These are phyloP conservation scores for Saraca asoca DNA, from an alignment of 331 rosid genomes.

Conservation along the genomic window DNA sequence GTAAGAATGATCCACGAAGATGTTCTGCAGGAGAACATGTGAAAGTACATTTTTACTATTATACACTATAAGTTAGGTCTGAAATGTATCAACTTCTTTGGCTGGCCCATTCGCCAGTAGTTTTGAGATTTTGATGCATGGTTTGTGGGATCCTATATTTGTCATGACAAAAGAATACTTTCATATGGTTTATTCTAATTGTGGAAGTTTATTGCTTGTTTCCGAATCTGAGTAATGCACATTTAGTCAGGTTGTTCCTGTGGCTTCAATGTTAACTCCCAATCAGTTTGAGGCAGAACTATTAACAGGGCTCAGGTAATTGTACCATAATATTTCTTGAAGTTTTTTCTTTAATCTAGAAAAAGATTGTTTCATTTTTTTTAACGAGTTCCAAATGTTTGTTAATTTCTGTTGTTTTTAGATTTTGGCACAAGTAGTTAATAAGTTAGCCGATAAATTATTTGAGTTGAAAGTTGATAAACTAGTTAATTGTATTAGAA, in stretches of 20 bases:
- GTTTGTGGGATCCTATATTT: conserved; percentile 2
- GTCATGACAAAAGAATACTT: conserved; percentile 14
- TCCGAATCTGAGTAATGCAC: conserved; percentile 30
- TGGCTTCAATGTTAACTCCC: conserved; percentile 97
- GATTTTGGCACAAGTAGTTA: no score
- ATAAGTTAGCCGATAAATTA: no score
- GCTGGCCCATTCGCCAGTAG: background rate
- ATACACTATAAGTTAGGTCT: conserved; percentile 2
- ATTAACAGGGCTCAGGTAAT: conserved; percentile 73
- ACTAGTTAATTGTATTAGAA: no score
- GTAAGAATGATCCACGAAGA: conserved; percentile 46
- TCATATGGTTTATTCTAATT: conserved; percentile 29
- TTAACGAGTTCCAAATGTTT: no score
- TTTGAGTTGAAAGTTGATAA: no score
- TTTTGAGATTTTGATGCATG: conserved; percentile 16
- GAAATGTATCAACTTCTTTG: conserved; percentile 30
- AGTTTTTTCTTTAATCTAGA: background rate
- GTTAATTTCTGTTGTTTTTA: no score
- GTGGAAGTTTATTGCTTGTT: conserved; percentile 14
- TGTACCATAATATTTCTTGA: conserved; percentile 21
- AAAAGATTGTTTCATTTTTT: no score
- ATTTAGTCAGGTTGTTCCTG: conserved; percentile 76
- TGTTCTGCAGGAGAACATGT: conserved; percentile 16
- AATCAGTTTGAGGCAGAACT: conserved; percentile 97
- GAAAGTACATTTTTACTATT: conserved; percentile 6